Percentiles rank a stretch among this genome's conserved stretches.
Conservation (phyloP, 2,329 filamentous ascomycete genomes). For the Pestalotiopsis sp. region DNA sequence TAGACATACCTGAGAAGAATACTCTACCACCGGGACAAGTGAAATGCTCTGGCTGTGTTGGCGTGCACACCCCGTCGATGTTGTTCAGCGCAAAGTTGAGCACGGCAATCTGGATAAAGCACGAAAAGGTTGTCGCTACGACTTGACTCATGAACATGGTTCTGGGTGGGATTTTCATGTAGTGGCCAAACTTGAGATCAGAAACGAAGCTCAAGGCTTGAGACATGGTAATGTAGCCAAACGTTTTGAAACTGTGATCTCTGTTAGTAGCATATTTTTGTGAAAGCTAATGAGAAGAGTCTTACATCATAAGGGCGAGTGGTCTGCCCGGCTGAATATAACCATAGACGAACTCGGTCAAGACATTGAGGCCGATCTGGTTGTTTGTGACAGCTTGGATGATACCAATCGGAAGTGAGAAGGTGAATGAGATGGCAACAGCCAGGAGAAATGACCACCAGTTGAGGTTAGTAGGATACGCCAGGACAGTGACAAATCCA, state of each 20-base stretch:
- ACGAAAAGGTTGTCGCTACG: constrained; percentile 67
- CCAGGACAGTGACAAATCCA: constrained; percentile 57
- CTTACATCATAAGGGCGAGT: constrained; percentile 72
- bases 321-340: constrained; percentile 76
- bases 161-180: constrained; percentile 69
- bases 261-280: constrained; percentile 19
- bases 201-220: constrained; percentile 67
- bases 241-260: constrained; percentile 61
- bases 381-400: constrained; percentile 72
- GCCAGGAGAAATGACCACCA: constrained; percentile 76
- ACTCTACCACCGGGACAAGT: constrained; percentile 66
- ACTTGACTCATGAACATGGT: constrained; percentile 67
- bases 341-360: constrained; percentile 75
- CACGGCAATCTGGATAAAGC: constrained; percentile 67
- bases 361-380: constrained; percentile 72
- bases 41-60: constrained; percentile 59
- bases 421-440: constrained; percentile 64
- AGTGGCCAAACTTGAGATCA: constrained; percentile 72
- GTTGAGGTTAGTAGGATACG: constrained; percentile 67
- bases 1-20: constrained; percentile 59
- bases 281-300: background rate
- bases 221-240: constrained; percentile 65
- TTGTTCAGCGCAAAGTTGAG: constrained; percentile 62
- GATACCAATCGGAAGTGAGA: constrained; percentile 69
- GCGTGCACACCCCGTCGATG: constrained; percentile 67